These are phyloP conservation scores for Setaria viridis DNA, from an alignment of 202 grass and related monocot species.

Conservation along the genomic window DNA sequence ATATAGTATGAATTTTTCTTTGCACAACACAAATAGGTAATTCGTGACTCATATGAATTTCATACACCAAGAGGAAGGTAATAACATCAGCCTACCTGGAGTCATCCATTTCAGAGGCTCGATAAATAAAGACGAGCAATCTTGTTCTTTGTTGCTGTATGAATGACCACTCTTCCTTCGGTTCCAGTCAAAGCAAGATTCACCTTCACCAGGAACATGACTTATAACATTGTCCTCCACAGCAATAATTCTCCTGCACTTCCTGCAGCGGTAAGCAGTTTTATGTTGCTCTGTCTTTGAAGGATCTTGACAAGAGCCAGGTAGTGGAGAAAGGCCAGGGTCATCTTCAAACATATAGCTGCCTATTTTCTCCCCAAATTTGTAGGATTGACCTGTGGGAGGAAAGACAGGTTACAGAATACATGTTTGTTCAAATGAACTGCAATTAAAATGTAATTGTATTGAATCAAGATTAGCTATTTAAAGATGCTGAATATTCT, in stretches of 20 bases:
- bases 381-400: constrained; percentile 69
- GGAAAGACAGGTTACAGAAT: neutral
- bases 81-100: constrained; percentile 53
- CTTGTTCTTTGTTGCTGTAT: constrained; percentile 63
- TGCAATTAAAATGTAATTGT: neutral
- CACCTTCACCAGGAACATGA: constrained; percentile 71
- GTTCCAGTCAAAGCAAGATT: constrained; percentile 82
- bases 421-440: neutral
- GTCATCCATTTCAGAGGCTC: constrained; percentile 99
- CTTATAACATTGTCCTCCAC: constrained; percentile 77
- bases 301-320: constrained; percentile 42
- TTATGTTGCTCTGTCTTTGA: constrained; percentile 38
- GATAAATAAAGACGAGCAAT: constrained; percentile 83
- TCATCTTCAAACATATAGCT: constrained; percentile 75
- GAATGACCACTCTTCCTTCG: constrained; percentile 52
- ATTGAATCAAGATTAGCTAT: neutral
- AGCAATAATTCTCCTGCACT: constrained; percentile 83
- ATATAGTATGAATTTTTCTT: neutral
- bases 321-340: constrained; percentile 60
- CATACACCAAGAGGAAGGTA: neutral
- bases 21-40: neutral
- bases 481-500: neutral
- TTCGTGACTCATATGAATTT: neutral
- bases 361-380: constrained; percentile 75
- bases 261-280: constrained; percentile 84